Percentiles rank a stretch among this genome's conserved stretches.
phyloP scores from a whole-genome alignment of 306 rosid genomes.

The Cercis canadensis region DNA sequence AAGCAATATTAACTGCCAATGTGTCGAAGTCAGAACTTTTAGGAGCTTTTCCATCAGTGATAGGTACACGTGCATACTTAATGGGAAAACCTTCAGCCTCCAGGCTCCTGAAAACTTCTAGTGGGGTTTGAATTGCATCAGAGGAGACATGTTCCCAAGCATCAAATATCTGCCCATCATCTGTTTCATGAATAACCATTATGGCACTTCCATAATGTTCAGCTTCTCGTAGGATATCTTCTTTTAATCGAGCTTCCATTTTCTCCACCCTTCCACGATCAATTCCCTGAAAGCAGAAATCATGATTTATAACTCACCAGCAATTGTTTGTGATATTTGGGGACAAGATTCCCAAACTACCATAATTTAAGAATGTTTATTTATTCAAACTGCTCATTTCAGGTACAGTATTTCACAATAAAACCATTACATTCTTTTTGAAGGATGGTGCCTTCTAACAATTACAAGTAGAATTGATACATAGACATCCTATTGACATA shows the following conservation, averaged over 20 bases:
- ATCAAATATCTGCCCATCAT: slow-evolving; percentile 79
- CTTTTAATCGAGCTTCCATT: slow-evolving; percentile 90
- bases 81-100: slow-evolving; percentile 83
- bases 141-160: slow-evolving; percentile 83
- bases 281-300: slow-evolving; percentile 70
- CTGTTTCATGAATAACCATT: slow-evolving; percentile 93
- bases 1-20: slow-evolving; percentile 75
- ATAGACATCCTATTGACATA: slow-evolving; percentile 9
- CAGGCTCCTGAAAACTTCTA: slow-evolving; percentile 78
- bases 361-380: neutral
- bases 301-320: slow-evolving; percentile 37
- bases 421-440: slow-evolving; percentile 4
- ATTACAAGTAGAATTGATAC: slow-evolving; percentile 6
- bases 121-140: slow-evolving; percentile 81
- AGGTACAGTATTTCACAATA: slow-evolving; percentile 4
- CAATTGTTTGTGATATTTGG: slow-evolving; percentile 2
- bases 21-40: slow-evolving; percentile 86
- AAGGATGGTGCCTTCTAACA: neutral
- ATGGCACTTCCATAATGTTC: slow-evolving; percentile 76
- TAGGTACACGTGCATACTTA: slow-evolving; percentile 94
- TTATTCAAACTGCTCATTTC: neutral
- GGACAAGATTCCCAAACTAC: slow-evolving; percentile 17
- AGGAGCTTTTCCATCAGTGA: slow-evolving; percentile 94
- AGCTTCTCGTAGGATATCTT: slow-evolving; percentile 87
- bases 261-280: slow-evolving; percentile 88